Evolutionary conservation across 2,329 filamentous ascomycete genomes (phyloP).

Genomic region (Ploettnerulaceae sp.): DNA sequence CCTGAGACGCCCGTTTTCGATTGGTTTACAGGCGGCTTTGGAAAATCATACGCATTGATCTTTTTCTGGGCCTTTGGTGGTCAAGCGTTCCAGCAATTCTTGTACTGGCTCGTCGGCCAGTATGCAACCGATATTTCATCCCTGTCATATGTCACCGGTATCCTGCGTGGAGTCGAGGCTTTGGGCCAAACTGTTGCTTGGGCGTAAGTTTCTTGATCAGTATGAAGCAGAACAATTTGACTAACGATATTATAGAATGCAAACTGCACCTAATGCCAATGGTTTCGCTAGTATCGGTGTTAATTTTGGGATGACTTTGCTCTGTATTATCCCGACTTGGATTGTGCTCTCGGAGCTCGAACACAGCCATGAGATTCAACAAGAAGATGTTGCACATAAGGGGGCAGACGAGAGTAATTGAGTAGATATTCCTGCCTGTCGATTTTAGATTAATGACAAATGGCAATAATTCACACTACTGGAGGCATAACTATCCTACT

Average conservation of each 20-base stretch:
- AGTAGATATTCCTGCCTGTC: not conserved
- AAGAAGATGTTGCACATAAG: conserved; percentile 1
- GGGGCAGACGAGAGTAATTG: not conserved
- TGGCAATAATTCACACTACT: too few relatives aligned
- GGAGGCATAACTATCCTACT: too few relatives aligned
- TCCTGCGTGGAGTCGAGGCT: conserved; percentile 12
- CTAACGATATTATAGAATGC: conserved; percentile 9
- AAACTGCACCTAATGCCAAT: conserved; percentile 10
- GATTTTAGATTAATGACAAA: too few relatives aligned
- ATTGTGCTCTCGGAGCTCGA: conserved; percentile 18
- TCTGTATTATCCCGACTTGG: conserved; percentile 15
- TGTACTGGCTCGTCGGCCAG: conserved; percentile 17
- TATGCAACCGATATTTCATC: conserved; percentile 13
- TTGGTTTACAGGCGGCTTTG: conserved; percentile 16
- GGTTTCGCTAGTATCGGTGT: conserved; percentile 16
- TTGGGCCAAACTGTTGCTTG: conserved; percentile 14
- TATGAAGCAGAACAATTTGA: too few relatives aligned
- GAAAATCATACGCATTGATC: conserved; percentile 12
- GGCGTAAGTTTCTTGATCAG: conserved; percentile 10
- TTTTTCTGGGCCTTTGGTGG: conserved; percentile 18
- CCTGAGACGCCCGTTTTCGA: conserved; percentile 12
- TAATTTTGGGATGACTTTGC: conserved; percentile 16
- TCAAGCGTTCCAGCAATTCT: conserved; percentile 16
- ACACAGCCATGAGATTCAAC: conserved; percentile 10
- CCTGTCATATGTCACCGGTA: conserved; percentile 9